Evolutionary conservation across 208 protist genomes (phyloP), one percentile per base, ranked within the genome.

Genomic region (Blechomonas ayalai): DNA sequence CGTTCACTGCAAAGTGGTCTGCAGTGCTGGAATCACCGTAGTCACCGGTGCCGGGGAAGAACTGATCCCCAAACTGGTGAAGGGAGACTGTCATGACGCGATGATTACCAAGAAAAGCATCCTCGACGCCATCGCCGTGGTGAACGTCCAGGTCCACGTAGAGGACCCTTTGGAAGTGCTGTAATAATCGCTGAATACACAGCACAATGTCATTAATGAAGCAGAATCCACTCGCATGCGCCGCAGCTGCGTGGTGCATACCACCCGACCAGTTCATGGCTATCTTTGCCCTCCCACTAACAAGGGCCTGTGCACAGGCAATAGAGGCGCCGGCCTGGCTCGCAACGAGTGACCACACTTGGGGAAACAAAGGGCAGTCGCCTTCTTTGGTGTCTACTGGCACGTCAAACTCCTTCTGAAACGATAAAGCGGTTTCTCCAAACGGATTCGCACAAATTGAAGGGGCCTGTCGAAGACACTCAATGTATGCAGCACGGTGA

Each of bases 111-210:
- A 98, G 98, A 57, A 99, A 99, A 4, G 98, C 98, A 37, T 94
- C 94, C 59, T 99, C 92, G 6, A 99, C 97, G 32, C 98, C 98
- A 59, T 99, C 98, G 22, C 98, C 98, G 67, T 99, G 98, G 66
- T 99, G 98, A 46, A 99, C 96, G 62, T 99, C 98, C 41, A 99
- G 98, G 68, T 99, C 99, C 28, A 99, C 88, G 78, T 99, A 99
- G 5, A 99, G 66, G n/a, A 99, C 97, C 31, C 98, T 74, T 48
- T 97, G 90, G 39, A 75, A 85, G 36, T 66, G 50, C 18, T 98
- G 98, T 27, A 99, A 77, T n/a, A 99, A 78, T 43, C 99, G 97
- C 7, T 99, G 73, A 36, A 99, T 99, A 20, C 78, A 97, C 8
- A 99, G 69, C 3, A 99, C 98, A 68, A 99, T 99, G 75, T 99